These are phyloP conservation scores for Trichosporon asahii DNA, from an alignment of 1,284 basidiomycete species.

Conservation along the genomic window DNA sequence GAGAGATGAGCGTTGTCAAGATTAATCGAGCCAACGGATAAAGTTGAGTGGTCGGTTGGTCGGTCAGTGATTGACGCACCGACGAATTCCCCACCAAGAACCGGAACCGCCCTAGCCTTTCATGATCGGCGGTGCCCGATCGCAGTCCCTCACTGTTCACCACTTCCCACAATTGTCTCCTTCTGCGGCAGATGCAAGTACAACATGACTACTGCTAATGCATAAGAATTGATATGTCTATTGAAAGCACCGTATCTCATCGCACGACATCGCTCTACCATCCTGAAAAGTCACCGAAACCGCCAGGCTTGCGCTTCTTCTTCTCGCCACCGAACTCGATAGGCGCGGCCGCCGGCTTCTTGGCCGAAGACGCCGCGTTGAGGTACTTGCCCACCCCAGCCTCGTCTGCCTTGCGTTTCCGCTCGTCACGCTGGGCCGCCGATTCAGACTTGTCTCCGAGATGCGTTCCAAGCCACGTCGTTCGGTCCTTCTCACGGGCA, in stretches of 20 bases:
- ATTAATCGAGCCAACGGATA: constrained; percentile 1
- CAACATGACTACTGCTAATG: neutral
- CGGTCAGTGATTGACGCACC: neutral
- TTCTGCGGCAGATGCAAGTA: neutral
- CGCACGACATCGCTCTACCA: constrained; percentile 31
- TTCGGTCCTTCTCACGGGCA: constrained; percentile 53
- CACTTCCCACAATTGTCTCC: neutral
- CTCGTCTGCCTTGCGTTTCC: constrained; percentile 40
- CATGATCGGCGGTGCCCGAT: constrained; percentile 3
- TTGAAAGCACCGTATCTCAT: neutral
- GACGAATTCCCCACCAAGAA: constrained; percentile 5
- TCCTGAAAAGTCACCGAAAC: constrained; percentile 54
- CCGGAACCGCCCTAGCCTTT: neutral
- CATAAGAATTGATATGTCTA: neutral
- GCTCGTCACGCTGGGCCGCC: constrained; percentile 31
- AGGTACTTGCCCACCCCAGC: constrained; percentile 54
- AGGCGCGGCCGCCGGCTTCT: constrained; percentile 14
- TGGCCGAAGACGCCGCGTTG: constrained; percentile 9
- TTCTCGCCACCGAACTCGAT: constrained; percentile 47
- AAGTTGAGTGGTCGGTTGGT: constrained; percentile 1
- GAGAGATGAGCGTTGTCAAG: neutral
- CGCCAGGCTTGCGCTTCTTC: constrained; percentile 50
- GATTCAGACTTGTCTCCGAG: constrained; percentile 47
- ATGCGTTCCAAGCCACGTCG: constrained; percentile 53
- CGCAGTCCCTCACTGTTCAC: neutral